Conservation (phyloP, 75 land plant species). For the Adiantum capillusveneris region DNA sequence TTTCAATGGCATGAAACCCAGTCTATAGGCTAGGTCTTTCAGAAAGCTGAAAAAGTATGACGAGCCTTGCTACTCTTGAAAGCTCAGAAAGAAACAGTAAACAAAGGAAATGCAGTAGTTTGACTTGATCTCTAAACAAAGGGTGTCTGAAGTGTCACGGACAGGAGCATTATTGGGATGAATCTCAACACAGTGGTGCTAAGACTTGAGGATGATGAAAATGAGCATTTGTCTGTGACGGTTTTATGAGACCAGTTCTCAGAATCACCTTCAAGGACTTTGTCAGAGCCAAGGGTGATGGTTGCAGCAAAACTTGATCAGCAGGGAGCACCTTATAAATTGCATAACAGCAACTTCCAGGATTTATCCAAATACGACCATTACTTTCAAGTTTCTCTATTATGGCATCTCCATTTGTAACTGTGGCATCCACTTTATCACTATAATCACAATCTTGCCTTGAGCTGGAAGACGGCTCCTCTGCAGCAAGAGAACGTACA, state of each 20-base stretch:
- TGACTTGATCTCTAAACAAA: no score
- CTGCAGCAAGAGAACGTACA: slow-evolving; percentile 51
- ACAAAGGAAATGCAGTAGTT: no score
- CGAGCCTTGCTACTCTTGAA: no score
- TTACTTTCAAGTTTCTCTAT: slow-evolving; percentile 8
- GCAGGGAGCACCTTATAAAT: slow-evolving; percentile 51
- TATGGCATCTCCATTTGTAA: slow-evolving; percentile 2
- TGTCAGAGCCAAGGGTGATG: slow-evolving; percentile 82
- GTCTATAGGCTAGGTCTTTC: background rate
- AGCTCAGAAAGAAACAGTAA: no score
- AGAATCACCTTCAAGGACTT: slow-evolving; percentile 81
- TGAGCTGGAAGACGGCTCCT: slow-evolving; percentile 16
- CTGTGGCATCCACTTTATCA: background rate
- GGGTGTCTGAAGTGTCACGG: no score
- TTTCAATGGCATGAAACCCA: background rate
- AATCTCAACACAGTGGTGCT: no score
- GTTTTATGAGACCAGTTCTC: no score
- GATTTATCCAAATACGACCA: slow-evolving; percentile 76
- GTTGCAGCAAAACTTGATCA: slow-evolving; percentile 62
- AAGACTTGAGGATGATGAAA: no score
- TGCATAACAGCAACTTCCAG: slow-evolving; percentile 68
- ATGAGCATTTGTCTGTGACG: no score
- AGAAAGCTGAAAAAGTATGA: background rate
- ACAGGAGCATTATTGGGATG: no score
- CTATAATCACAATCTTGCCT: background rate